Evolutionary conservation across 495 filamentous ascomycete genomes (phyloP).

Genomic region (Penicillium tannophilum): DNA sequence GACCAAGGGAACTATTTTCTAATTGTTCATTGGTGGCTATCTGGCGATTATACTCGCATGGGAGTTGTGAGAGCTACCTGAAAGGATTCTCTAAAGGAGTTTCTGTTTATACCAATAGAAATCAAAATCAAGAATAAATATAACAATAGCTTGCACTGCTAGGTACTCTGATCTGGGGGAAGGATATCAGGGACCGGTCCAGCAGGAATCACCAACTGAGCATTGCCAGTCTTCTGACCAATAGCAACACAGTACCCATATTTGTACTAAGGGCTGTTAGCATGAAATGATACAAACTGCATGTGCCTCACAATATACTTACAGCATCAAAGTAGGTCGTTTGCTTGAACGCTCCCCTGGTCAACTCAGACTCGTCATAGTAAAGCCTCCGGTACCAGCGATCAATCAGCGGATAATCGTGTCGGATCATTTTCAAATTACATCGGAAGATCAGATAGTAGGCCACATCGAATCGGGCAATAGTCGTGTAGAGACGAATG

Average conservation of each 20-base stretch:
- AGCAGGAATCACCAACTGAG: slow-evolving; percentile 52
- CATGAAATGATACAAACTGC: not conserved
- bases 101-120: no score
- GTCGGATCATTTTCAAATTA: slow-evolving; percentile 69
- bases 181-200: slow-evolving; percentile 63
- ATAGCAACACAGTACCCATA: slow-evolving; percentile 47
- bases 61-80: no score
- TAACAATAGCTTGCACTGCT: no score
- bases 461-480: slow-evolving; percentile 67
- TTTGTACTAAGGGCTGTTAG: slow-evolving; percentile 15
- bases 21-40: not conserved
- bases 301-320: slow-evolving; percentile 19
- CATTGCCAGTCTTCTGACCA: slow-evolving; percentile 15
- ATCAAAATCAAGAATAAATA: no score
- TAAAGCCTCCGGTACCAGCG: slow-evolving; percentile 71
- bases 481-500: slow-evolving; percentile 64
- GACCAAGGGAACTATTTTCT: slow-evolving; percentile 24
- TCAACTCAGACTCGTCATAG: slow-evolving; percentile 60
- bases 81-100: no score
- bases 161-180: slow-evolving; percentile 13
- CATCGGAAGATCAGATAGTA: slow-evolving; percentile 73
- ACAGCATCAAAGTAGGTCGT: slow-evolving; percentile 67
- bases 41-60: no score
- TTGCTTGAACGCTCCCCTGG: slow-evolving; percentile 62
- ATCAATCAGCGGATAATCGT: slow-evolving; percentile 69